Base-by-base conservation (phyloP, 2,329 filamentous ascomycete species). In the Microdochium bolleyi region DNA sequence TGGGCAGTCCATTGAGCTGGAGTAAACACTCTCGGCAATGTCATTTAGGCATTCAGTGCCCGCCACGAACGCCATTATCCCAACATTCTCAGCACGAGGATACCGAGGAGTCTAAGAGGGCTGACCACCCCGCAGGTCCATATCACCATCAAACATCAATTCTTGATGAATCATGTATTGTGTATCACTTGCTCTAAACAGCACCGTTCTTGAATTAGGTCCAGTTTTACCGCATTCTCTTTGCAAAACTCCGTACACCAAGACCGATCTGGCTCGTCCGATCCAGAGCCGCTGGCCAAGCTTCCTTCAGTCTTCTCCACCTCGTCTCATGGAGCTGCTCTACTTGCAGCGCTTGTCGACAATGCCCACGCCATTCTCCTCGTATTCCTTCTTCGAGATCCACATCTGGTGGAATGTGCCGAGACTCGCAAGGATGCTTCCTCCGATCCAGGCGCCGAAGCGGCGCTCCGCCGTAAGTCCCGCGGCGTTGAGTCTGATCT, bases 321-420 rank as follows among this genome's bases (percentile, higher is more conserved):
- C 41, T 11, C 14, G 14, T 7, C 5, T 46, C n/a, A 16, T 19
- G 19, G 13, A 19, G 9, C 22, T n/a, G n/a, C n/a, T 30, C 41
- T 74, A 97, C 75, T 96, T 95, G 80, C 92, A 97, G 63, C 92
- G 80, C 82, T 96, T 96, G 78, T 97, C 92, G 48, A 97, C 89
- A 61, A 97, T 92, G 58, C 83, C 83, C 5, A 85, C 76, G 1
- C 94, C 94, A 68, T 96, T 92, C 76, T 99, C 95, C 58, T 96
- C 91, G 63, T 96, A 97, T 75, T 99, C 94, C 77, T 96, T 95
- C 70, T 85, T 89, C 24, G 87, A 92, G 62, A 99, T 95, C 94
- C 94, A 99, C 88, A 99, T 92, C 76, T 99, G 94, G 74, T 99
- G 94, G 73, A 99, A 99, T 14, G 92, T 96, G 10, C 95, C 95